These are phyloP conservation scores for Exophiala dermatitidis DNA, from an alignment of 2,329 filamentous ascomycete species.

Conservation along the genomic window DNA sequence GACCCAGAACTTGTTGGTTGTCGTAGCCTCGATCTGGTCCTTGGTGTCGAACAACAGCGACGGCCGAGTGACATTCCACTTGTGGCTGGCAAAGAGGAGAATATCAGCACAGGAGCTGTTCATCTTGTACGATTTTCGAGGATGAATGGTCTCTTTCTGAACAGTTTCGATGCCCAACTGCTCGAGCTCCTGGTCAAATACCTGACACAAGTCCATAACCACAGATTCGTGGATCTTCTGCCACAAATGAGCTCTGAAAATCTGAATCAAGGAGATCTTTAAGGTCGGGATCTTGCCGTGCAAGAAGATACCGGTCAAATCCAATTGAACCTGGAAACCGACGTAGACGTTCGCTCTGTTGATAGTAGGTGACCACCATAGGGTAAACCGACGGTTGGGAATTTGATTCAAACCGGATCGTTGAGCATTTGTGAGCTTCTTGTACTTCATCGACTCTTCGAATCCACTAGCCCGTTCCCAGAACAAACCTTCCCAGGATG, in stretches of 20 bases:
- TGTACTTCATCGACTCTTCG: constrained; percentile 79
- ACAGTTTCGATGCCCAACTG: constrained; percentile 94
- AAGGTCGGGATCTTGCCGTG: constrained; percentile 98
- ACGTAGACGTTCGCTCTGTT: constrained; percentile 66
- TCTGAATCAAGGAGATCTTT: constrained; percentile 97
- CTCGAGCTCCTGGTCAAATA: constrained; percentile 95
- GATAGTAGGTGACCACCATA: constrained; percentile 71
- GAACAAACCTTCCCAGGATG: constrained; percentile 93
- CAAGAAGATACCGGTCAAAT: constrained; percentile 96
- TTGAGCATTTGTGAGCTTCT: constrained; percentile 96
- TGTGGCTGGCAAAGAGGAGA: constrained; percentile 90
- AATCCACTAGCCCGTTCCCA: constrained; percentile 63
- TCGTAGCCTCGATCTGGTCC: constrained; percentile 85
- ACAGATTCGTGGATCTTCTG: constrained; percentile 99
- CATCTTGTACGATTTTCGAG: constrained; percentile 99
- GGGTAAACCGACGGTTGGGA: constrained; percentile 92
- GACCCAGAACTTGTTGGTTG: constrained; percentile 98
- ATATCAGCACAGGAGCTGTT: constrained; percentile 99
- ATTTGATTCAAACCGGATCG: constrained; percentile 96
- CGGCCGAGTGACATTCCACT: constrained; percentile 95
- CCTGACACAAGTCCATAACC: constrained; percentile 97
- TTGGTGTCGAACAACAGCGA: constrained; percentile 94
- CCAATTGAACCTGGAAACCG: constrained; percentile 97
- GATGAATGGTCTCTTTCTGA: constrained; percentile 98
- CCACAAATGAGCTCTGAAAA: constrained; percentile 99